phyloP scores from a whole-genome alignment of 805 yeast genomes.

The Lipomyces mesembrius region DNA sequence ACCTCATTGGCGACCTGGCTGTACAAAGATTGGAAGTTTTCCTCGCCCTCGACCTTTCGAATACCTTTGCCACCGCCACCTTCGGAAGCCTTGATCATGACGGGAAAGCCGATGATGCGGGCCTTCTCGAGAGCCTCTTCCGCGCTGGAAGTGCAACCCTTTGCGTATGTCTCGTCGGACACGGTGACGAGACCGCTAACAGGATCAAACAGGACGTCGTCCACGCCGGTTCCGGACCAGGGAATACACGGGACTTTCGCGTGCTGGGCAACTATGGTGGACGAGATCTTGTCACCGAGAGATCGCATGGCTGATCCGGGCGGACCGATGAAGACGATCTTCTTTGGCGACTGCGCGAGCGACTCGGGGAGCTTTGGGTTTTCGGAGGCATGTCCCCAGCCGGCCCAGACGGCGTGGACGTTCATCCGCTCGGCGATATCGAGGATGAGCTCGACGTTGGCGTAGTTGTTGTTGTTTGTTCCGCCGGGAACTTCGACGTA shows the following conservation, averaged over 20 bases:
- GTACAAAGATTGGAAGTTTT: constrained; percentile 74
- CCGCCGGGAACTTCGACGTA: constrained; percentile 99
- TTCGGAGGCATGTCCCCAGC: constrained; percentile 99
- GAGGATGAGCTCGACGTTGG: constrained; percentile 95
- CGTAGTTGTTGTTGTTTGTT: constrained; percentile 96
- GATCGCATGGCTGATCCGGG: constrained; percentile 99
- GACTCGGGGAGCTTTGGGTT: constrained; percentile 93
- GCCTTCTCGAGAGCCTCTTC: constrained; percentile 91
- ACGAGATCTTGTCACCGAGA: constrained; percentile 97
- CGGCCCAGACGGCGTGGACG: constrained; percentile 99
- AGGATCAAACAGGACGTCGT: constrained; percentile 71
- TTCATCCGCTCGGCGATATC: constrained; percentile 96
- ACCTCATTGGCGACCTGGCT: constrained; percentile 96
- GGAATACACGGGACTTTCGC: constrained; percentile 98
- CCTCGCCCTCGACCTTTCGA: constrained; percentile 88
- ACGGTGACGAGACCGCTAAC: constrained; percentile 84
- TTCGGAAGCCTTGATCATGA: constrained; percentile 98
- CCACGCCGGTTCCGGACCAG: constrained; percentile 99
- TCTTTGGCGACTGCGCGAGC: constrained; percentile 89
- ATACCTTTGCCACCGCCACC: constrained; percentile 99
- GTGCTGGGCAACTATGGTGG: constrained; percentile 98
- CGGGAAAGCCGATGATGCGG: constrained; percentile 90
- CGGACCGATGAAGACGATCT: constrained; percentile 94
- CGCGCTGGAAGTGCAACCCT: constrained; percentile 86
- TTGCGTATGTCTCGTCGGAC: constrained; percentile 75